These are phyloP conservation scores for Aspergillus pseudonomiae DNA, from an alignment of 2,329 filamentous ascomycete species.

Conservation along the genomic window DNA sequence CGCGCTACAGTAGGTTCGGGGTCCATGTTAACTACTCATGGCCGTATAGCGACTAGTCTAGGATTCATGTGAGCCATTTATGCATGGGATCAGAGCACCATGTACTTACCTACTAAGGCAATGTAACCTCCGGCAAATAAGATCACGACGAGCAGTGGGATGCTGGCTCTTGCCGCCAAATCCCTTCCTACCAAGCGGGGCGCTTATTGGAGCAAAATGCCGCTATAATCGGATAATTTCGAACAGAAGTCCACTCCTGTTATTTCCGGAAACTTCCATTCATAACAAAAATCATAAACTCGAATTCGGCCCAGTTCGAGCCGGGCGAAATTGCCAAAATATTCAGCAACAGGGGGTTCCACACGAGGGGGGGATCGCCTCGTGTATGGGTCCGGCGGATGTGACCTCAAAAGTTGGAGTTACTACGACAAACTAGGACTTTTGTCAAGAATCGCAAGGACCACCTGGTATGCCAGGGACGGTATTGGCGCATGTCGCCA, in stretches of 20 bases:
- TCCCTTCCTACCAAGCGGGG: background rate
- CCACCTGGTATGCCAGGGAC: constrained; percentile 11
- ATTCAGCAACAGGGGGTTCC: background rate
- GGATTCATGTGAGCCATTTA: background rate
- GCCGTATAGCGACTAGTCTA: background rate
- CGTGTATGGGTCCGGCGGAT: background rate
- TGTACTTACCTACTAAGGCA: background rate
- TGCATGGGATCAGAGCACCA: background rate
- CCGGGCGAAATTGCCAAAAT: background rate
- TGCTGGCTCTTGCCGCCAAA: background rate
- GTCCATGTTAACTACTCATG: background rate
- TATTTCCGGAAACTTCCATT: background rate
- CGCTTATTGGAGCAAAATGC: background rate
- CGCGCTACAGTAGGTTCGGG: background rate
- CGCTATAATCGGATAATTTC: background rate
- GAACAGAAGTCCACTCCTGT: background rate
- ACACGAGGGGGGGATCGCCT: background rate
- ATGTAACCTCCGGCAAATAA: background rate
- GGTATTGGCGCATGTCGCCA: constrained; percentile 11
- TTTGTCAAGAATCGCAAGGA: constrained; percentile 3
- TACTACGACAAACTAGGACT: background rate
- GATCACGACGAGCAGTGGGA: background rate
- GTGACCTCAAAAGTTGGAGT: background rate
- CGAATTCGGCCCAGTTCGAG: background rate
- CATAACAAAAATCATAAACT: background rate